Evolutionary conservation across 345 rosid species (phyloP).

Genomic region (Erucastrum elatum): DNA sequence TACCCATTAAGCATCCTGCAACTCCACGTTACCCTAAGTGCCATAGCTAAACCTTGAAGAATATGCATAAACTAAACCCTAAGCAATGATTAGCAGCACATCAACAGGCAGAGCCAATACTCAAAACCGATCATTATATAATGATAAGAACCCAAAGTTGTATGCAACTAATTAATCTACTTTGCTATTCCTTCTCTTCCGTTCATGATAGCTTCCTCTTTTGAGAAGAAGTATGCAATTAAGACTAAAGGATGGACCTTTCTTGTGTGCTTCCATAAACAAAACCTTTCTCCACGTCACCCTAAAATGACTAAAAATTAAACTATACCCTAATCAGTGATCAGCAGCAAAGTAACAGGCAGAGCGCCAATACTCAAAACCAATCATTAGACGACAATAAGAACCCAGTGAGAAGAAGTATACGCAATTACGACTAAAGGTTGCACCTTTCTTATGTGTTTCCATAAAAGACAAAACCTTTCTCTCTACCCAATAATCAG

Average conservation of each 20-base stretch:
- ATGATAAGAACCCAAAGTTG: background rate
- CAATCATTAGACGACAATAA: background rate
- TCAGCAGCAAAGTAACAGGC: background rate
- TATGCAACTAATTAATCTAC: background rate
- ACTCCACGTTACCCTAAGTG: background rate
- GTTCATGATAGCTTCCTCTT: background rate
- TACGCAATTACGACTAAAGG: too few relatives aligned
- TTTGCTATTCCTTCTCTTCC: background rate
- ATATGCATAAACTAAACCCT: background rate
- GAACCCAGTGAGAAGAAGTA: too few relatives aligned
- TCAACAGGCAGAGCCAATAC: background rate
- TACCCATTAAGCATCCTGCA: background rate
- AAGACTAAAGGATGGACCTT: background rate
- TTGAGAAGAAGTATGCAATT: background rate
- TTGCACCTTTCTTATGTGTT: background rate
- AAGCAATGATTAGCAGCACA: background rate
- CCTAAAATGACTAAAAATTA: background rate
- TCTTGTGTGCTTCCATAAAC: background rate
- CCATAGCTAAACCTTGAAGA: background rate
- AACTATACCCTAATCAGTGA: background rate
- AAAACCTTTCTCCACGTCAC: background rate
- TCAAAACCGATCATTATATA: background rate
- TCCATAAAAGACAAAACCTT: slow-evolving; percentile 4
- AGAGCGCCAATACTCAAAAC: background rate
- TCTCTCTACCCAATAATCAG: background rate